These are phyloP conservation scores for Ophioceras dolichostomum DNA, from an alignment of 2,329 filamentous ascomycete species.

Conservation along the genomic window DNA sequence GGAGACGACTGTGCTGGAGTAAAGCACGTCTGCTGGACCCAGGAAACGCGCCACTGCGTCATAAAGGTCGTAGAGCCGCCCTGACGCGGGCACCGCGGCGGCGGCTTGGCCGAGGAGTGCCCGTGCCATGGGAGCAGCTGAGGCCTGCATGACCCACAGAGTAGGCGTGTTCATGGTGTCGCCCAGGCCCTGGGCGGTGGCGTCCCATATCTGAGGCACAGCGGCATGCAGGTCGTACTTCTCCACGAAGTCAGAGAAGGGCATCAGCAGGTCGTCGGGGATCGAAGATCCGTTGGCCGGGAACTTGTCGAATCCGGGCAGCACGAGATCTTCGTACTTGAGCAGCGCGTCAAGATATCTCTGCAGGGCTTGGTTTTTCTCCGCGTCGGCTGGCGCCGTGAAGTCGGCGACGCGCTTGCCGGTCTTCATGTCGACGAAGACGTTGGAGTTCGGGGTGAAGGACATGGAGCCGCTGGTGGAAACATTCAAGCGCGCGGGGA, in stretches of 20 bases:
- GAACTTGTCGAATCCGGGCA: slow-evolving; percentile 5
- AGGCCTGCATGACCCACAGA: slow-evolving; percentile 8
- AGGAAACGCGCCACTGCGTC: slow-evolving; percentile 8
- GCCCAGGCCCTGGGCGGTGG: slow-evolving; percentile 9
- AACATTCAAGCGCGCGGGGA: slow-evolving; percentile 18
- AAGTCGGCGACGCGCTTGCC: slow-evolving; percentile 9
- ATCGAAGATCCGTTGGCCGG: slow-evolving; percentile 13
- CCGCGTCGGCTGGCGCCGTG: slow-evolving; percentile 3
- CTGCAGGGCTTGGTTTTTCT: slow-evolving; percentile 3
- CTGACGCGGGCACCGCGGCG: slow-evolving; percentile 9
- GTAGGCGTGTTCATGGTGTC: slow-evolving; percentile 9
- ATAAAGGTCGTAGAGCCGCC: slow-evolving; percentile 10
- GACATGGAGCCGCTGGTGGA: slow-evolving; percentile 16
- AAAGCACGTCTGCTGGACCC: slow-evolving; percentile 10
- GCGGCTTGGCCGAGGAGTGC: slow-evolving; percentile 9
- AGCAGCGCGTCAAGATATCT: slow-evolving; percentile 8
- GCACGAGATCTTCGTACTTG: slow-evolving; percentile 10
- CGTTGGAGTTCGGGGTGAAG: slow-evolving; percentile 6
- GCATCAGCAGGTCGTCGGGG: slow-evolving; percentile 27
- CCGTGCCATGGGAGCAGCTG: slow-evolving; percentile 9
- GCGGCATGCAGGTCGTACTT: slow-evolving; percentile 25
- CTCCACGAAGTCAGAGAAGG: slow-evolving; percentile 26
- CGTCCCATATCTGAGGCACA: slow-evolving; percentile 12
- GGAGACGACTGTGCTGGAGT: slow-evolving; percentile 9
- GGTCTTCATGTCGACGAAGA: slow-evolving; percentile 19